Base-by-base conservation (phyloP, 129 eudicot species). In the Saussurea involucrata region DNA sequence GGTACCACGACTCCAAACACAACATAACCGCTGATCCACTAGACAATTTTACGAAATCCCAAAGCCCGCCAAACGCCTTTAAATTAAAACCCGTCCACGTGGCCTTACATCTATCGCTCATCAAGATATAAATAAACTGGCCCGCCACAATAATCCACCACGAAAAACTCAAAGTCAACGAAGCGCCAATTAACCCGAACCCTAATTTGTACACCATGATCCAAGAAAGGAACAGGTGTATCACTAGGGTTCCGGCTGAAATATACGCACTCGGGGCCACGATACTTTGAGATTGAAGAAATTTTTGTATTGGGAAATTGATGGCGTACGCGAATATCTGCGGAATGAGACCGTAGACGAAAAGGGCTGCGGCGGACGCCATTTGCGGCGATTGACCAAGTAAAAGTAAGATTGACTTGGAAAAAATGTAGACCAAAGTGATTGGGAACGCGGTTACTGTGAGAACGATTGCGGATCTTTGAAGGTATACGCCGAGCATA, bases 111-210 rank as follows among this genome's bases (percentile, higher is more conserved):
- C 40, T 81, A 13, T 85, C 83, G 25, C 94, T 87, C 69, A 2
- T 63, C 79, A 91, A 33, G 3, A 91, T 87, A 69, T 87, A 91
- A 68, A 80, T 79, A 61, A 87, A 58, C 49, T 89, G 97, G 3
- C 82, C 92, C 15, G 31, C 82, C 24, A 92, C 97, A 5, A 89
- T 89, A 24, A 92, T 84, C 92, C 97, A 92, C 97, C 97, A 91
- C 10, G 97, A 91, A 24, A 91, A 67, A 61, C 97, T 91, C 81
- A 91, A 77, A 67, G 78, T 81, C 66, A 87, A 42, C 0, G 97
- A 89, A 24, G 97, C 92, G 2, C 97, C 97, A 0, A 92, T 18
- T 69, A 92, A 34, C 0, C 97, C 97, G 9, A 87, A 20, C 17
- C 87, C 86, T 9, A 89, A 58, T 84, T 73, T 85, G 87, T 87